Evolutionary conservation across 2,329 filamentous ascomycete genomes (phyloP), one percentile per base, ranked within the genome.

Genomic region (Ascochyta viciae-villosae): DNA sequence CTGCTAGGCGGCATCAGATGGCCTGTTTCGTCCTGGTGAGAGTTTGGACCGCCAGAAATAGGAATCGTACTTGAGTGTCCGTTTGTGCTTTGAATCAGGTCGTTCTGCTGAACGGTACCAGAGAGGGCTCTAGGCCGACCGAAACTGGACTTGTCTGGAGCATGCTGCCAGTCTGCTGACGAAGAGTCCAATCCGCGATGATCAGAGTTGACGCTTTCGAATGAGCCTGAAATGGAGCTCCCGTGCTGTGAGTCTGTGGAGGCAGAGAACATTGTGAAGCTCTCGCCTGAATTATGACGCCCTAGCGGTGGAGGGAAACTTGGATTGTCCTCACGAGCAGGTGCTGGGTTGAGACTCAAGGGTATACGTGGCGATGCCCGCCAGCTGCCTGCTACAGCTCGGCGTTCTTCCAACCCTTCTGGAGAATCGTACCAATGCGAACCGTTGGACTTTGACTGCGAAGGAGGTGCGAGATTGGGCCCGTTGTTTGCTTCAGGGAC

Each of bases 201-300:
- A 31, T 61, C 48, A 27, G 71, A 74, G 27, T 67, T 66, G 42
- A 62, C 66, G 59, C 76, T 77, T 6, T 70, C 77, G 37, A 82
- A 81, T 0, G 84, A 85, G 26, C 78, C 80, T 19, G 80, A 81
- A 31, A 83, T 74, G 4, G 83, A 87, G 50, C 80, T 79, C 6
- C 78, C 79, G 48, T 75, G 78, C 48, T 83, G 78, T 6, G 85
- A 87, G 58, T 83, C 83, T 1, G 83, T 83, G 9, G 85, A 85
- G n/a, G 83, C 82, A 35, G 84, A 86, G 60, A 88, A 86, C 82
- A 87, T 87, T 22, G 81, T 77, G 62, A 87, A 87, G 68, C 85
- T 87, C 59, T 87, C 85, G 6, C 81, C 80, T 23, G 85, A 87
- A 62, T 86, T 81, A 63, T 85, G 83, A 33, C 83, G 80, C 45